phyloP scores from a whole-genome alignment of 352 stramenopile genomes.

The Phytophthora colocasiae region DNA sequence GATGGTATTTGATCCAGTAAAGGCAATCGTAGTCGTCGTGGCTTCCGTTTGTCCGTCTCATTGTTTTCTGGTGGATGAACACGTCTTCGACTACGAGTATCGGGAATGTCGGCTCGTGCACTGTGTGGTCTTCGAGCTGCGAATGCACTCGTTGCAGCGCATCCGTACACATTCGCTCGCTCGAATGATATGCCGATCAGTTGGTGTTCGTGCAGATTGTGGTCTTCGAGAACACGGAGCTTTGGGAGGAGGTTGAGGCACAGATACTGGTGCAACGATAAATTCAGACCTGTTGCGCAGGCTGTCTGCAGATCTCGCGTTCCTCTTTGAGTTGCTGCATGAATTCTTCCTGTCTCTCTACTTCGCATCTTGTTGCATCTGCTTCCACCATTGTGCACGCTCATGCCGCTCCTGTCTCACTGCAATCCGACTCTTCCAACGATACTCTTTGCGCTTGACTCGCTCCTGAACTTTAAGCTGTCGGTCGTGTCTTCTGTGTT shows the following conservation, averaged over 20 bases:
- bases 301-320: not conserved
- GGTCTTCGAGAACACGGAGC: constrained; percentile 19
- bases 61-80: constrained; percentile 3
- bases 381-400: constrained; percentile 30
- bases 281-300: not conserved
- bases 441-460: constrained; percentile 22
- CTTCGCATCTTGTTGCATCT: constrained; percentile 22
- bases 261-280: constrained; percentile 3
- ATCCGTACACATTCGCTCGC: constrained; percentile 57
- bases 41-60: not conserved
- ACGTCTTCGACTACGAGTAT: constrained; percentile 9
- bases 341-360: constrained; percentile 25
- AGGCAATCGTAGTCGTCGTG: not conserved
- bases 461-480: constrained; percentile 31
- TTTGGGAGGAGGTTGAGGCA: constrained; percentile 11
- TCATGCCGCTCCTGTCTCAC: constrained; percentile 30
- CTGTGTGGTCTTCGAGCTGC: constrained; percentile 27
- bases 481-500: constrained; percentile 17
- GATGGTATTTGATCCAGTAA: not conserved
- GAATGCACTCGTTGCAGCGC: constrained; percentile 62
- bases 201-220: constrained; percentile 33
- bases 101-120: constrained; percentile 14
- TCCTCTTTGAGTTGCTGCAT: constrained; percentile 30
- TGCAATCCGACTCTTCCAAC: constrained; percentile 14
- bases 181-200: constrained; percentile 48